A percentile compares a stretch with the other conserved stretches of the same genome.
These are phyloP conservation scores for Leptographium galeiforme DNA, from an alignment of 2,329 filamentous ascomycete genomes.

Conservation along the genomic window DNA sequence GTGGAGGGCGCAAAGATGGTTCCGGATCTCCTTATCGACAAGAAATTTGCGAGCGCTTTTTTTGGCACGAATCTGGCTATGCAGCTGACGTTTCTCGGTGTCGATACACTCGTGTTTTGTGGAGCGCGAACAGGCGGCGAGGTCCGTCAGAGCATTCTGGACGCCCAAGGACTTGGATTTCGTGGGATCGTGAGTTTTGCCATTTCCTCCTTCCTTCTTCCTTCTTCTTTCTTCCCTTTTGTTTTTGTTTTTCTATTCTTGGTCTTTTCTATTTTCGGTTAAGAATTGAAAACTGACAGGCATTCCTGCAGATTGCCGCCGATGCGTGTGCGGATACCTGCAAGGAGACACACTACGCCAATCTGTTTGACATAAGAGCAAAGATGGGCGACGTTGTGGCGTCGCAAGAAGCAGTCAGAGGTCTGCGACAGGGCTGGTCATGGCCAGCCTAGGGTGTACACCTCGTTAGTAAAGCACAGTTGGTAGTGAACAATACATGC, in stretches of 20 bases:
- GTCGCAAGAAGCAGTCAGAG: neutral
- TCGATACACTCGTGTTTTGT: constrained; percentile 31
- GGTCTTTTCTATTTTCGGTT: neutral
- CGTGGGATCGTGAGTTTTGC: constrained; percentile 26
- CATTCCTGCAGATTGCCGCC: neutral
- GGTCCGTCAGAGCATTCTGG: constrained; percentile 15
- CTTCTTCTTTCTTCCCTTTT: neutral
- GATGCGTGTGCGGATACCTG: constrained; percentile 4
- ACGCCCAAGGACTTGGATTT: constrained; percentile 19
- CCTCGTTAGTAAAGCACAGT: neutral
- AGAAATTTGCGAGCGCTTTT: constrained; percentile 30
- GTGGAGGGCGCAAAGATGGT: constrained; percentile 19
- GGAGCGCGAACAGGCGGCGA: constrained; percentile 29
- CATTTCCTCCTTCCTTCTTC: neutral
- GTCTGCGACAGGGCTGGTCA: neutral
- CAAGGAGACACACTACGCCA: constrained; percentile 5
- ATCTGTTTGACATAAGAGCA: constrained; percentile 3
- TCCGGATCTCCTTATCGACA: constrained; percentile 18
- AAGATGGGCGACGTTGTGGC: constrained; percentile 4
- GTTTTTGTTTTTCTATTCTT: neutral
- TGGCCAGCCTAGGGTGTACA: neutral
- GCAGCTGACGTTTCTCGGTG: constrained; percentile 21
- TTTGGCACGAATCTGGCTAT: constrained; percentile 30
- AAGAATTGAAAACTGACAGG: neutral
- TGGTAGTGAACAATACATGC: no score